Evolutionary conservation across 768 basidiomycete species (phyloP).

Genomic region (Kwoniella europaea): DNA sequence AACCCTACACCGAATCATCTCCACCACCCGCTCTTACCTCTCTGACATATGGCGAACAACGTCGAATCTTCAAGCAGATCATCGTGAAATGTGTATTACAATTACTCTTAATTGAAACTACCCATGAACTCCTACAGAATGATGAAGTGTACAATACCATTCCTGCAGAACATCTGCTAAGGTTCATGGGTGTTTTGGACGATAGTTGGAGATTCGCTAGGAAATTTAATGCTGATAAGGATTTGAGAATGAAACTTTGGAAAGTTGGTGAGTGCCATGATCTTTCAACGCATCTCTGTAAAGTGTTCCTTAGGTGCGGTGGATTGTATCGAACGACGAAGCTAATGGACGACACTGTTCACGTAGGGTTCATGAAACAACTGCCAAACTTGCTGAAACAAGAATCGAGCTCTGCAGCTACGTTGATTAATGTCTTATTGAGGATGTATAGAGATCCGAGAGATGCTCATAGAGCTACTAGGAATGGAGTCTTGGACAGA

Average conservation of each 20-base stretch:
- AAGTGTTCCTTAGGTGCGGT: background rate
- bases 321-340: background rate
- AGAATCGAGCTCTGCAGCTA: conserved; percentile 95
- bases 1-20: conserved; percentile 68
- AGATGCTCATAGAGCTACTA: conserved; percentile 68
- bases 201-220: conserved; percentile 98
- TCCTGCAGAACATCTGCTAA: conserved; percentile 88
- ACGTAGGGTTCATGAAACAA: conserved; percentile 96
- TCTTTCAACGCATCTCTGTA: background rate
- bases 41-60: conserved; percentile 65
- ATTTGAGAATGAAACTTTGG: conserved; percentile 93
- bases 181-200: conserved; percentile 92
- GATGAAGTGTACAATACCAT: conserved; percentile 89
- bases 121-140: conserved; percentile 91
- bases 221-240: conserved; percentile 97
- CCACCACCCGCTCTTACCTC: conserved; percentile 42
- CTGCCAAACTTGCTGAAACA: conserved; percentile 96
- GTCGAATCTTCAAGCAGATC: conserved; percentile 93
- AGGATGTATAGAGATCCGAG: conserved; percentile 93
- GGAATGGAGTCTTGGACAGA: conserved; percentile 72
- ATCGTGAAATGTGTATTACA: conserved; percentile 99
- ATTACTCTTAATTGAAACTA: conserved; percentile 92
- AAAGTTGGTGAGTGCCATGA: conserved; percentile 83
- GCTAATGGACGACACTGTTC: background rate
- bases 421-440: conserved; percentile 85